phyloP scores from a whole-genome alignment of 2,329 filamentous ascomycete species.

The Penicillium decumbens region DNA sequence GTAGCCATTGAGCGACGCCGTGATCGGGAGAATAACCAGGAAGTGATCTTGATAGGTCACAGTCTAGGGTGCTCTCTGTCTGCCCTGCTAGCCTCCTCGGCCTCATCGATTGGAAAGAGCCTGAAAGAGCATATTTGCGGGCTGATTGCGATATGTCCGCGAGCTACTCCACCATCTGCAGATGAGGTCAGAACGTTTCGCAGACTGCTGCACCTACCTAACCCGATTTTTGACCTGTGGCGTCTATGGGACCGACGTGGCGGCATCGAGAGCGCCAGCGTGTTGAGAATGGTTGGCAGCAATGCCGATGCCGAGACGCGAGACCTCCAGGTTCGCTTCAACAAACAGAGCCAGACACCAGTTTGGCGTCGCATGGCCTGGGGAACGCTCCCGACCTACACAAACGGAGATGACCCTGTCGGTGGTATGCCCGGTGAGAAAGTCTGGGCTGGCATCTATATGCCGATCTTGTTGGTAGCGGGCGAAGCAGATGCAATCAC shows the following conservation, averaged over 20 bases:
- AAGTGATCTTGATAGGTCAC: conserved; percentile 76
- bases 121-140: conserved; percentile 66
- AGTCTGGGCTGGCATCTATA: conserved; percentile 66
- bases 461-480: conserved; percentile 73
- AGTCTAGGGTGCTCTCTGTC: conserved; percentile 83
- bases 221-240: conserved; percentile 66
- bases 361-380: conserved; percentile 79
- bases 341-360: conserved; percentile 74
- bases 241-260: conserved; percentile 74
- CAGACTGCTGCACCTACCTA: conserved; percentile 63
- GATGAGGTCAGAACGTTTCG: conserved; percentile 50
- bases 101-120: conserved; percentile 49
- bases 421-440: conserved; percentile 66
- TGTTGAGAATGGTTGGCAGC: conserved; percentile 62
- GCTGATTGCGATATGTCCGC: conserved; percentile 75
- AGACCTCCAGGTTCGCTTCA: conserved; percentile 50
- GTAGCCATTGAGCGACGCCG: conserved; percentile 69
- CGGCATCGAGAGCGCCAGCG: conserved; percentile 71
- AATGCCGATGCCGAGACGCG: conserved; percentile 40
- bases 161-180: conserved; percentile 58
- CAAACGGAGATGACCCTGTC: conserved; percentile 42
- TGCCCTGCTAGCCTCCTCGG: conserved; percentile 62
- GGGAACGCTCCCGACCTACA: conserved; percentile 62
- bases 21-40: conserved; percentile 60
- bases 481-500: conserved; percentile 74